Conservation (phyloP, 371 early-diverging fungal species). For the Synchytrium microbalum region DNA sequence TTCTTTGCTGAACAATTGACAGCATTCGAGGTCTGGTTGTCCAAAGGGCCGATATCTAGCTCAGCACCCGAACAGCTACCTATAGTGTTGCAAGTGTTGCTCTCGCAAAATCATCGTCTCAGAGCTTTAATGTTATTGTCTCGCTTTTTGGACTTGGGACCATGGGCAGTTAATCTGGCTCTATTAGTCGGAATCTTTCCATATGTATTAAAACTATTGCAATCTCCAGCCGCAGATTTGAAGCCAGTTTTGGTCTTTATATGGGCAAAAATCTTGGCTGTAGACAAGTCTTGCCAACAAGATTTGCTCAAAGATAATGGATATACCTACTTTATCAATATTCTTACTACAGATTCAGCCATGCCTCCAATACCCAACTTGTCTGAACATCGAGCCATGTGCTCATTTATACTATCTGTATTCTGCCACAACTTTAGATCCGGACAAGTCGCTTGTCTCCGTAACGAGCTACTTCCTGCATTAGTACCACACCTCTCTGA, state of each 20-base stretch:
- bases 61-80: constrained; percentile 87
- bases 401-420: constrained; percentile 82
- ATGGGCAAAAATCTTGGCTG: constrained; percentile 92
- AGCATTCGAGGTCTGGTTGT: constrained; percentile 94
- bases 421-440: constrained; percentile 73
- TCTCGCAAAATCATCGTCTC: constrained; percentile 88
- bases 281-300: constrained; percentile 79
- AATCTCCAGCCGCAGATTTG: constrained; percentile 86
- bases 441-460: constrained; percentile 80
- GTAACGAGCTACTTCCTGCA: constrained; percentile 56
- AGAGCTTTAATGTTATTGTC: constrained; percentile 85
- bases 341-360: constrained; percentile 60
- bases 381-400: constrained; percentile 85
- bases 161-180: constrained; percentile 92
- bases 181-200: constrained; percentile 94
- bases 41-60: constrained; percentile 48
- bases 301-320: constrained; percentile 90
- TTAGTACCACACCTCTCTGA: constrained; percentile 65
- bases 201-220: constrained; percentile 91
- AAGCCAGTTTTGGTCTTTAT: constrained; percentile 91
- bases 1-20: constrained; percentile 94
- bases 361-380: constrained; percentile 56
- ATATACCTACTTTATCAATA: constrained; percentile 85
- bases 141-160: constrained; percentile 87
- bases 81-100: constrained; percentile 89